phyloP scores from a whole-genome alignment of 352 stramenopile genomes.

The Phytophthora hybrid region DNA sequence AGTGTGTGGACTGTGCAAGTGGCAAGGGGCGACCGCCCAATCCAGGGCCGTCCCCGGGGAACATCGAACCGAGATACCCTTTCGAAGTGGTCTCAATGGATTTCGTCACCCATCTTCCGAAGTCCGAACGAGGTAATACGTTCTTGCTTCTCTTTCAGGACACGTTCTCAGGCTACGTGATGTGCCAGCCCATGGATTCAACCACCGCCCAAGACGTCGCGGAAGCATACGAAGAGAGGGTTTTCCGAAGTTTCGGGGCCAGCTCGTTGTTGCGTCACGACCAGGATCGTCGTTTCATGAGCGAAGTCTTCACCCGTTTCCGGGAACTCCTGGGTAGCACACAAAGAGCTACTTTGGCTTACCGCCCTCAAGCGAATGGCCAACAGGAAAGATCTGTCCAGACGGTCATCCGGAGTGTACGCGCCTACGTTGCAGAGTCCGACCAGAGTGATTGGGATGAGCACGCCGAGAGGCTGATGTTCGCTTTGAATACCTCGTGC shows the following conservation, averaged over 20 bases:
- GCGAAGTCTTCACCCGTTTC: slow-evolving; percentile 34
- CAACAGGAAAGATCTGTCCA: slow-evolving; percentile 44
- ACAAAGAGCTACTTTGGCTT: slow-evolving; percentile 39
- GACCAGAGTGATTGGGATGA: slow-evolving; percentile 46
- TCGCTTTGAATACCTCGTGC: slow-evolving; percentile 25
- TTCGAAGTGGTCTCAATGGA: slow-evolving; percentile 27
- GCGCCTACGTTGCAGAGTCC: slow-evolving; percentile 24
- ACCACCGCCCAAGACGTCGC: slow-evolving; percentile 18
- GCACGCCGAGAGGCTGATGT: slow-evolving; percentile 29
- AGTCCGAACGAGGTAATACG: not conserved
- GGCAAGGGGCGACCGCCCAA: not conserved
- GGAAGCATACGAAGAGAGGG: slow-evolving; percentile 31
- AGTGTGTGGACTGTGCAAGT: not conserved
- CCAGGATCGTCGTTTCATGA: slow-evolving; percentile 41
- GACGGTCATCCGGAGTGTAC: slow-evolving; percentile 31
- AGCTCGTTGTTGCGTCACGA: slow-evolving; percentile 31
- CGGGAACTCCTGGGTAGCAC: slow-evolving; percentile 23
- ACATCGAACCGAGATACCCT: not conserved
- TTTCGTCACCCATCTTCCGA: slow-evolving; percentile 14
- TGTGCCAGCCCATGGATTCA: slow-evolving; percentile 18
- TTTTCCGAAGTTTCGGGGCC: slow-evolving; percentile 38
- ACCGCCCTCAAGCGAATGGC: slow-evolving; percentile 44
- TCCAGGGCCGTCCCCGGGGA: slow-evolving; percentile 6
- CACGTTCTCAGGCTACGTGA: slow-evolving; percentile 8
- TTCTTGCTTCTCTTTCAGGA: slow-evolving; percentile 15